Percentiles rank a stretch among this genome's conserved stretches.
These are phyloP conservation scores for Sarcodon sp. DNA, from an alignment of 768 basidiomycete genomes.

Conservation along the genomic window DNA sequence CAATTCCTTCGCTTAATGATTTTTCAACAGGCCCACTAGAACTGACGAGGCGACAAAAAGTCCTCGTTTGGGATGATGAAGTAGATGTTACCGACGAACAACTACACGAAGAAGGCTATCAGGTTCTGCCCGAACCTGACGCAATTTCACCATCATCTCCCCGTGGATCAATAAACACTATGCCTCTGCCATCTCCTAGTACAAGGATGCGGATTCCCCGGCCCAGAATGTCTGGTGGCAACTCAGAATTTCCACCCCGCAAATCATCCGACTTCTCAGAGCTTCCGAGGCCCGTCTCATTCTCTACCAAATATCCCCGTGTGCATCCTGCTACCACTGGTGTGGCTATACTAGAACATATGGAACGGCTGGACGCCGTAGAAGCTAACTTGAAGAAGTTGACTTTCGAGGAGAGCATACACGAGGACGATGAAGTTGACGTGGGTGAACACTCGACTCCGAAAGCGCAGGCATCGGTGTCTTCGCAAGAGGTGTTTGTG, in stretches of 20 bases:
- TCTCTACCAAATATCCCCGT: conserved; percentile 72
- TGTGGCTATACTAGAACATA: conserved; percentile 72
- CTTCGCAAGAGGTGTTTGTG: conserved; percentile 2
- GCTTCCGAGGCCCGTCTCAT: conserved; percentile 63
- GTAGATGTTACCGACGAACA: conserved; percentile 38
- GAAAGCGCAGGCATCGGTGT: conserved; percentile 1
- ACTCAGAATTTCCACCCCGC: conserved; percentile 64
- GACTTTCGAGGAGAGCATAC: conserved; percentile 35
- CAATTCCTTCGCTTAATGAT: conserved; percentile 3
- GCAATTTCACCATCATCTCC: conserved; percentile 33
- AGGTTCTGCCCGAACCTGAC: conserved; percentile 24
- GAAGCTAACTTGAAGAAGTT: conserved; percentile 69
- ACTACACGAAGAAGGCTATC: conserved; percentile 1
- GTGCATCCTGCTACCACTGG: conserved; percentile 82
- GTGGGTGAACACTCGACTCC: conserved; percentile 35
- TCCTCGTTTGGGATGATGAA: conserved; percentile 80
- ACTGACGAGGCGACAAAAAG: conserved; percentile 69
- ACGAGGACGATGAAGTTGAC: conserved; percentile 46
- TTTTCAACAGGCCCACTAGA: conserved; percentile 67
- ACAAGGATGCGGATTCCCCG: conserved; percentile 22
- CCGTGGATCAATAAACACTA: conserved; percentile 44
- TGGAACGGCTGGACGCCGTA: conserved; percentile 75
- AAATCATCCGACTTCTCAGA: conserved; percentile 53
- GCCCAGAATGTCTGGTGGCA: conserved; percentile 45
- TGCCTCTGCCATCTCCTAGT: conserved; percentile 42